These are phyloP conservation scores for Madurella fahalii DNA, from an alignment of 2,329 filamentous ascomycete genomes.

Conservation along the genomic window DNA sequence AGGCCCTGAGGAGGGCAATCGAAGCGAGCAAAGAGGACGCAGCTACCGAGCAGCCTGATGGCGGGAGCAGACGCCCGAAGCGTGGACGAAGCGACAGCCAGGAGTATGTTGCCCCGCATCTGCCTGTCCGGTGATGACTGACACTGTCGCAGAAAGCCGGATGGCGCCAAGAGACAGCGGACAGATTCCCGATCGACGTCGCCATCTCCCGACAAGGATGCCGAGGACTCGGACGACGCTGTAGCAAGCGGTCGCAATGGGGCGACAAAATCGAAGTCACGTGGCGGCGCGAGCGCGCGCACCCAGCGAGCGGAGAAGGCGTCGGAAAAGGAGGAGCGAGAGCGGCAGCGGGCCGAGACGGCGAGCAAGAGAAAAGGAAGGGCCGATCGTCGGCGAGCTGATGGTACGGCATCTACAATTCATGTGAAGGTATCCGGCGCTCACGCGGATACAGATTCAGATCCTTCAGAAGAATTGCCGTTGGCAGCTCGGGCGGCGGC, in stretches of 20 bases:
- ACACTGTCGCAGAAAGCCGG: slow-evolving; percentile 56
- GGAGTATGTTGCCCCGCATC: slow-evolving; percentile 61
- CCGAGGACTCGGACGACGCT: slow-evolving; percentile 71
- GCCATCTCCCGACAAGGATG: slow-evolving; percentile 49
- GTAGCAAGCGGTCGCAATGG: slow-evolving; percentile 45
- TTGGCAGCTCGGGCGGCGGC: slow-evolving; percentile 40
- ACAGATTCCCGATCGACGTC: slow-evolving; percentile 73
- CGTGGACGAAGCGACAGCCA: slow-evolving; percentile 86
- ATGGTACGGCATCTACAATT: slow-evolving; percentile 54
- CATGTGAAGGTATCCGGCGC: slow-evolving; percentile 31
- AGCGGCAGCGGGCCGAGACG: slow-evolving; percentile 68
- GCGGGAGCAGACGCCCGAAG: slow-evolving; percentile 65
- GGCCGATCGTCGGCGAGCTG: slow-evolving; percentile 72
- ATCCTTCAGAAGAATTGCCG: slow-evolving; percentile 65
- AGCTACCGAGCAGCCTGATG: slow-evolving; percentile 48
- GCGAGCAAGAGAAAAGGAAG: slow-evolving; percentile 77
- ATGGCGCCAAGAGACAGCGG: slow-evolving; percentile 73
- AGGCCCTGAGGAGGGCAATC: slow-evolving; percentile 80
- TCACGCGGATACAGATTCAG: slow-evolving; percentile 57
- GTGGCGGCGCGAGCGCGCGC: slow-evolving; percentile 49
- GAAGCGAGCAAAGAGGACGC: slow-evolving; percentile 90
- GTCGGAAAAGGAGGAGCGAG: slow-evolving; percentile 68
- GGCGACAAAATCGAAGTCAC: slow-evolving; percentile 53
- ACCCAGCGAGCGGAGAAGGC: slow-evolving; percentile 52
- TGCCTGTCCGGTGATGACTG: slow-evolving; percentile 21